Conservation (phyloP, 352 stramenopile genomes). For the Discostella stelligera region DNA sequence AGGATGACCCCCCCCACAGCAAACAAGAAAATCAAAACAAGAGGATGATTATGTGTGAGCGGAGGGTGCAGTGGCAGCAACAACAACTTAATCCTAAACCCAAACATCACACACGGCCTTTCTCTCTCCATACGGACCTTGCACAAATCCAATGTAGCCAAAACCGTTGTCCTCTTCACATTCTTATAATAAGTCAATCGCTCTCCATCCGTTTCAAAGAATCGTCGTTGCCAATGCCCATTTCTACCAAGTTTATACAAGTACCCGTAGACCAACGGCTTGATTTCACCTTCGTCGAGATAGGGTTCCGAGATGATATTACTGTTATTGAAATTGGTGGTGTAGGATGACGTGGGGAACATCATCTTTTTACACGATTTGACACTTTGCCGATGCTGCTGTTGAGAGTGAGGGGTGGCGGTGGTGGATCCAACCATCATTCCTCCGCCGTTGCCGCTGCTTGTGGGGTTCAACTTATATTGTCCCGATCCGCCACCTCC, state of each 20-base stretch:
- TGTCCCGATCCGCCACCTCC: not conserved
- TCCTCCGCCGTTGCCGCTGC: not conserved
- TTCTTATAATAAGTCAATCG: constrained; percentile 98
- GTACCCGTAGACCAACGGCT: constrained; percentile 76
- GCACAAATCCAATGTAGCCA: constrained; percentile 67
- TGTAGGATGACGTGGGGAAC: not conserved
- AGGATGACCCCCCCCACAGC: too few species aligned
- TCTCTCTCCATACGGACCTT: constrained; percentile 42
- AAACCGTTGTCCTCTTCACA: constrained; percentile 88
- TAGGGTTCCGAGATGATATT: constrained; percentile 32
- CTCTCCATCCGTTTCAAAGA: constrained; percentile 98
- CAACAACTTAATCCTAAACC: constrained; percentile 9
- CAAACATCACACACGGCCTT: not conserved
- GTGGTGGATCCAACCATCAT: not conserved
- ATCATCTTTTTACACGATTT: not conserved
- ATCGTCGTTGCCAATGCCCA: constrained; percentile 93
- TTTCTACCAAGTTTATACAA: constrained; percentile 82
- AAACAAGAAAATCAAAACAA: constrained; percentile 6
- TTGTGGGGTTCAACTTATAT: not conserved
- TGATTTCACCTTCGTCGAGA: constrained; percentile 48
- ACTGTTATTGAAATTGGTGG: not conserved
- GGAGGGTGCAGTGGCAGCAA: too few species aligned
- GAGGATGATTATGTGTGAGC: not conserved
- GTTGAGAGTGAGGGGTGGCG: not conserved
- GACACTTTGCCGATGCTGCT: not conserved